Conservation (phyloP, 768 basidiomycete genomes). For the Boletus rex-veris region DNA sequence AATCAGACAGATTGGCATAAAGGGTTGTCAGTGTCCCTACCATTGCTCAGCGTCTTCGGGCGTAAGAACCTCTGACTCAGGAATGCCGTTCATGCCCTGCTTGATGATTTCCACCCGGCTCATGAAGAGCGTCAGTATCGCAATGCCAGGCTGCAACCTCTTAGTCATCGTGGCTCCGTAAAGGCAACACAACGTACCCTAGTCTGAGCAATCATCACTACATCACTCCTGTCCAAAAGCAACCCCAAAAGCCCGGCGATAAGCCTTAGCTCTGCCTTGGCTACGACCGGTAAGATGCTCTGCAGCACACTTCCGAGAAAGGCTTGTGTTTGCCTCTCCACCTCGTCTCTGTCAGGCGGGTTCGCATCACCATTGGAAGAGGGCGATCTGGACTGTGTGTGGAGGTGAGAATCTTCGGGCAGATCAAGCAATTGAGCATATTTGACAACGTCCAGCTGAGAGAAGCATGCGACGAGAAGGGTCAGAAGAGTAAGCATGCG, state of each 20-base stretch:
- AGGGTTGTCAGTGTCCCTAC: conserved; percentile 39
- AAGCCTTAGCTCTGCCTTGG: conserved; percentile 73
- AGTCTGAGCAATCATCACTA: conserved; percentile 69
- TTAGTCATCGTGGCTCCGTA: not conserved
- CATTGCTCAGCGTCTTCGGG: conserved; percentile 78
- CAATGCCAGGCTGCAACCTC: conserved; percentile 74
- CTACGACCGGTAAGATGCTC: conserved; percentile 79
- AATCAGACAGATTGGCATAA: conserved; percentile 3
- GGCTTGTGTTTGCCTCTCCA: conserved; percentile 86
- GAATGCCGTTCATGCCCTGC: conserved; percentile 53
- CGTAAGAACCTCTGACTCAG: conserved; percentile 57
- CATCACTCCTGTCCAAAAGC: conserved; percentile 73
- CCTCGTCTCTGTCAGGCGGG: conserved; percentile 52
- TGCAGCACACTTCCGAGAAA: conserved; percentile 86
- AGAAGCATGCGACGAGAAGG: conserved; percentile 90
- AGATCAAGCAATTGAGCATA: conserved; percentile 71
- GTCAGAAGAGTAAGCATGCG: conserved; percentile 87
- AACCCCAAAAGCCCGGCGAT: conserved; percentile 85
- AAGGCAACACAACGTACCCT: conserved; percentile 50
- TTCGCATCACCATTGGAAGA: conserved; percentile 13
- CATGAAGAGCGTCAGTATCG: conserved; percentile 85
- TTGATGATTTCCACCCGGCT: conserved; percentile 93
- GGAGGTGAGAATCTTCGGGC: conserved; percentile 49
- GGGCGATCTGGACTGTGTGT: conserved; percentile 18
- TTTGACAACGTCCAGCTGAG: conserved; percentile 86